A percentile compares a stretch with the other conserved stretches of the same genome.
Evolutionary conservation across 106 monocot species (phyloP).

Genomic region (Dendrobium catenatum): DNA sequence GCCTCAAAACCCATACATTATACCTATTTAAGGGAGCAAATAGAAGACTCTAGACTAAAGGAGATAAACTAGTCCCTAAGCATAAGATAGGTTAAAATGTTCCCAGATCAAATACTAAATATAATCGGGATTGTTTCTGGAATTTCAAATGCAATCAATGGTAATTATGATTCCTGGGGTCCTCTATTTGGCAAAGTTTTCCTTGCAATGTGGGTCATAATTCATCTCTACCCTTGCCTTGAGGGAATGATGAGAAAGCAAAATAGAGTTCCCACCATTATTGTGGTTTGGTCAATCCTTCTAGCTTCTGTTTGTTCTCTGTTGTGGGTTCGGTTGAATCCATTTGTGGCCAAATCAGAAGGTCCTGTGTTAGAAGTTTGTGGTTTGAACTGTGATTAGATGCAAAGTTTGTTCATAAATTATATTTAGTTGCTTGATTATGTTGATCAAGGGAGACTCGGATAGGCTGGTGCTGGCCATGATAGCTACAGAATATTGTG

Average conservation of each 20-base stretch:
- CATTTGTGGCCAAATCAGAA: constrained; percentile 32
- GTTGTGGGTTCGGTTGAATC: constrained; percentile 38
- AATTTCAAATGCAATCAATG: constrained; percentile 55
- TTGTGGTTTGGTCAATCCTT: constrained; percentile 45
- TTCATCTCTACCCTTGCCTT: constrained; percentile 60
- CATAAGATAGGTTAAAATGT: no score
- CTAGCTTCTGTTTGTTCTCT: constrained; percentile 38
- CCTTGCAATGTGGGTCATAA: constrained; percentile 68
- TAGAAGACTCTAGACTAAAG: no score
- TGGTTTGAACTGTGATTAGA: constrained; percentile 33
- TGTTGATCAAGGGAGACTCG: no score
- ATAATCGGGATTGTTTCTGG: constrained; percentile 57
- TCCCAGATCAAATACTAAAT: no score
- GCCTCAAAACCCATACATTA: no score
- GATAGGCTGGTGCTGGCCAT: no score
- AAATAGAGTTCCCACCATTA: constrained; percentile 39
- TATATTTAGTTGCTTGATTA: not conserved
- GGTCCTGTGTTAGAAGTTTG: constrained; percentile 42
- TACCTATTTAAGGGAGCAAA: no score
- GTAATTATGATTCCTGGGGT: constrained; percentile 62
- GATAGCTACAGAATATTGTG: no score
- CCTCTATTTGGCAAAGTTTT: constrained; percentile 63
- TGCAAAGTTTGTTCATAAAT: not conserved
- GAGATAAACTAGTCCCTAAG: no score
- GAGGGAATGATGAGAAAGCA: constrained; percentile 41